Evolutionary conservation across 805 yeast species (phyloP).

Genomic region (Soucietia sequanensis): DNA sequence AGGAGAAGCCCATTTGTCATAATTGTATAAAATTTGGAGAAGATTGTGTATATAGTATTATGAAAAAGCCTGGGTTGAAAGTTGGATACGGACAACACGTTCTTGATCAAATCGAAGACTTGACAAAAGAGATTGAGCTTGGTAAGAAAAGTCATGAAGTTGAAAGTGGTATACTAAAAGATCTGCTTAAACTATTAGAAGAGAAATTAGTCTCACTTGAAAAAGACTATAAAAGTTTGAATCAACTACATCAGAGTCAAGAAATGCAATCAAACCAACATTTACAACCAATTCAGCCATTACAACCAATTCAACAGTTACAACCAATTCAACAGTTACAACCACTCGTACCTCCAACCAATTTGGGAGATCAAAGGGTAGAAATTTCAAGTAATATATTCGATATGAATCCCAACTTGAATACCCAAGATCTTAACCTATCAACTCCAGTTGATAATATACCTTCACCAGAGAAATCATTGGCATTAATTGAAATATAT

Average conservation of each 20-base stretch:
- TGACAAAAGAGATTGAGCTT: conserved; percentile 4
- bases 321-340: not conserved
- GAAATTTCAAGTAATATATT: not conserved
- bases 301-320: not conserved
- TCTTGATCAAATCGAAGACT: conserved; percentile 9
- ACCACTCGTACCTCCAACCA: not conserved
- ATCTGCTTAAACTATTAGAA: conserved; percentile 7
- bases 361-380: not conserved
- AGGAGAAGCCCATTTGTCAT: conserved; percentile 11
- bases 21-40: conserved; percentile 11
- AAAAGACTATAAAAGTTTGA: not conserved
- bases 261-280: not conserved
- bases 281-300: not conserved
- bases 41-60: conserved; percentile 12
- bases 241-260: not conserved
- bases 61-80: conserved; percentile 17
- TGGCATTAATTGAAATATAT: conserved; percentile 9
- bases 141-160: conserved; percentile 6
- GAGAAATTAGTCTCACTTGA: conserved; percentile 8
- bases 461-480: conserved; percentile 6
- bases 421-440: not conserved
- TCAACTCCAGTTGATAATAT: conserved; percentile 2
- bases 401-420: not conserved
- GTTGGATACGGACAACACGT: conserved; percentile 18
- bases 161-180: conserved; percentile 7